Percentiles rank a stretch among this genome's conserved stretches.
phyloP scores from a whole-genome alignment of 495 filamentous ascomycete species.

The Aspergillus olivimuriae region DNA sequence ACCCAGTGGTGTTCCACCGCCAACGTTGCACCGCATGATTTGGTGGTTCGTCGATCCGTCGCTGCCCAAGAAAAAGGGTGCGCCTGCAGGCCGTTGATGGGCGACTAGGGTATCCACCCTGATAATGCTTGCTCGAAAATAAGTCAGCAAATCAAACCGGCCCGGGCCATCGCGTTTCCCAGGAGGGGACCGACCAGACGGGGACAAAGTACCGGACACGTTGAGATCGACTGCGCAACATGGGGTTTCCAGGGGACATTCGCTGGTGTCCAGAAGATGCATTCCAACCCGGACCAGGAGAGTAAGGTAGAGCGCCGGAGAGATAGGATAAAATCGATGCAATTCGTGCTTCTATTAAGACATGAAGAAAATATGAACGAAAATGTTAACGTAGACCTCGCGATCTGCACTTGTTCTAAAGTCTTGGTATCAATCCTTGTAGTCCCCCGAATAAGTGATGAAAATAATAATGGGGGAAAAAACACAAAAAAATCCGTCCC shows the following conservation, averaged over 20 bases:
- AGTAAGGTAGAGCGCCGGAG: too few relatives aligned
- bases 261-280: too few relatives aligned
- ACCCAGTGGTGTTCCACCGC: constrained; percentile 10
- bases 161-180: constrained; percentile 9
- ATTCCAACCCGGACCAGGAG: too few relatives aligned
- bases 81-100: constrained; percentile 16
- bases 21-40: constrained; percentile 20
- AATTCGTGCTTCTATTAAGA: constrained; percentile 7
- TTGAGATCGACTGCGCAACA: not conserved
- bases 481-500: constrained; percentile 29
- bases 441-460: too few relatives aligned
- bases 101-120: constrained; percentile 16
- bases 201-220: not conserved
- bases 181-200: too few relatives aligned
- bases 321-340: too few relatives aligned
- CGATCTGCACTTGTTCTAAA: constrained; percentile 40
- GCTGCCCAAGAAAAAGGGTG: constrained; percentile 22
- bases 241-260: too few relatives aligned
- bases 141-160: constrained; percentile 13
- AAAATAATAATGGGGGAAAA: constrained; percentile 21
- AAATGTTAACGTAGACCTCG: constrained; percentile 35
- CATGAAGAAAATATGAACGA: constrained; percentile 7
- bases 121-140: constrained; percentile 13
- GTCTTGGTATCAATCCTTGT: constrained; percentile 45
- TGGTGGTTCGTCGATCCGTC: constrained; percentile 18